Percentiles rank a stretch among this genome's conserved stretches.
These are phyloP conservation scores for Aspergillus fructus DNA, from an alignment of 2,329 filamentous ascomycete genomes.

Conservation along the genomic window DNA sequence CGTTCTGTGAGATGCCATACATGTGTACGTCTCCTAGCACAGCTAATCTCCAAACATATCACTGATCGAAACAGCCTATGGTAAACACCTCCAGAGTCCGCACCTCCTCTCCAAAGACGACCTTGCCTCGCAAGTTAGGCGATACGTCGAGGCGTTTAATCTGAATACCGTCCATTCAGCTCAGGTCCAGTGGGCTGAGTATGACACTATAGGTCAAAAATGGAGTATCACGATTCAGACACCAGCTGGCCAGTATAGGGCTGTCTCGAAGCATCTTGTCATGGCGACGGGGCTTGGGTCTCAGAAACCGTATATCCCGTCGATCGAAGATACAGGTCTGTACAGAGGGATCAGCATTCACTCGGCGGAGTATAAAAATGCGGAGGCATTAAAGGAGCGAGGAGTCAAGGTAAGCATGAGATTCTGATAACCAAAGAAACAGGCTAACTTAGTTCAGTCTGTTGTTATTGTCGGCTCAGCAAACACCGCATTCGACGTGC, in stretches of 20 bases:
- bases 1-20: constrained; percentile 38
- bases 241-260: constrained; percentile 9
- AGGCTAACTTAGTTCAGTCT: constrained; percentile 22
- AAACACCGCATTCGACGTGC: constrained; percentile 50
- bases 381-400: neutral
- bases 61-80: constrained; percentile 13
- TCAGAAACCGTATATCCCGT: constrained; percentile 16
- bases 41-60: neutral
- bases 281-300: constrained; percentile 20
- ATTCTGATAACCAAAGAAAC: too few species aligned
- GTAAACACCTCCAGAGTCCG: constrained; percentile 12
- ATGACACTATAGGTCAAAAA: neutral
- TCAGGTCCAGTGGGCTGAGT: constrained; percentile 23
- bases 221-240: constrained; percentile 29
- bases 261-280: constrained; percentile 18
- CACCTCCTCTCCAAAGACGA: constrained; percentile 18
- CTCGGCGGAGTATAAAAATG: neutral
- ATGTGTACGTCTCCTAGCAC: constrained; percentile 21
- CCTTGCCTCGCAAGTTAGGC: constrained; percentile 16
- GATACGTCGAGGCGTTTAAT: constrained; percentile 30
- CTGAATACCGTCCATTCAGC: constrained; percentile 34
- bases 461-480: constrained; percentile 48
- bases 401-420: neutral
- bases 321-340: constrained; percentile 9
- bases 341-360: constrained; percentile 15